phyloP scores from a whole-genome alignment of 495 filamentous ascomycete species.

The Xylaria nigripes region DNA sequence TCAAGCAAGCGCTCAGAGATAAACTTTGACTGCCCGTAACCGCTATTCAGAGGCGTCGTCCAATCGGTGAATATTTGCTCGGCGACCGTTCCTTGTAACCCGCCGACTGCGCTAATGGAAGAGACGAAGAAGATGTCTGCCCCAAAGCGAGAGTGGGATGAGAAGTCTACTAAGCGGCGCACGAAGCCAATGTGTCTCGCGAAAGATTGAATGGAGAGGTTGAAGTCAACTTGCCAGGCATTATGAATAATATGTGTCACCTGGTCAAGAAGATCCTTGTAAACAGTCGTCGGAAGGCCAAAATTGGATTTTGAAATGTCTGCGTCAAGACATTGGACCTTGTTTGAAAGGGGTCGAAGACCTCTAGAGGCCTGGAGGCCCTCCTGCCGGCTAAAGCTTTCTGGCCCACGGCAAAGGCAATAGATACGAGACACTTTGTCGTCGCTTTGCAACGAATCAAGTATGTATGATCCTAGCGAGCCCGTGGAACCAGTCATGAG shows the following conservation, averaged over 20 bases:
- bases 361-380: not conserved
- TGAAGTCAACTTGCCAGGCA: conserved; percentile 48
- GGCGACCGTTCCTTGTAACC: conserved; percentile 25
- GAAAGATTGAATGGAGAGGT: conserved; percentile 32
- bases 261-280: conserved; percentile 7
- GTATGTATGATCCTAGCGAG: conserved; percentile 37
- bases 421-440: conserved; percentile 26
- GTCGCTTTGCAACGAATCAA: conserved; percentile 22
- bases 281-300: conserved; percentile 4
- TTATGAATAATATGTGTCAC: conserved; percentile 34
- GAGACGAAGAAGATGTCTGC: conserved; percentile 36
- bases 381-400: conserved; percentile 17
- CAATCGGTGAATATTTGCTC: conserved; percentile 34
- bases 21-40: conserved; percentile 49
- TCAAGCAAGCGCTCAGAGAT: conserved; percentile 41
- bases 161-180: conserved; percentile 32
- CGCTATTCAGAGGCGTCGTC: conserved; percentile 21
- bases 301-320: conserved; percentile 9
- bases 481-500: conserved; percentile 43
- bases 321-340: conserved; percentile 5
- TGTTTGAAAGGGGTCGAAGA: conserved; percentile 7
- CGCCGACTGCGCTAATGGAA: conserved; percentile 27
- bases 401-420: conserved; percentile 35
- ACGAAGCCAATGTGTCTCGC: conserved; percentile 30
- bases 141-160: conserved; percentile 15